phyloP scores from a whole-genome alignment of 2,329 filamentous ascomycete genomes.

The Alternaria sp. region DNA sequence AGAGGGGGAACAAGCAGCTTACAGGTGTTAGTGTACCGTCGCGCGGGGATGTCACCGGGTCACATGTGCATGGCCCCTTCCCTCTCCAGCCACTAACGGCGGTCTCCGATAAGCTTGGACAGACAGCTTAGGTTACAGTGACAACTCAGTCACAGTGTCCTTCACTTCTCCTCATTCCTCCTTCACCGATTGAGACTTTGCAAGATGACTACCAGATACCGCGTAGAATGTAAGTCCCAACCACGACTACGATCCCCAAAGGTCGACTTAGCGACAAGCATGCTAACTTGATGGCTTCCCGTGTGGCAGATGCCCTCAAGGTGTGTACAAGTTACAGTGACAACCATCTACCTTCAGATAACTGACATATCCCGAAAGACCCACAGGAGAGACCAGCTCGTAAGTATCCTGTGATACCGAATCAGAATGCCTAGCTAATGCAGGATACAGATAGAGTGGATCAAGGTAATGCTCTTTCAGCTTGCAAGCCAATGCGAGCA shows the following conservation, averaged over 20 bases:
- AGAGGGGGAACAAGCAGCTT: not conserved
- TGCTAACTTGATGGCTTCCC: conserved; percentile 21
- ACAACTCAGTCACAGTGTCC: conserved; percentile 19
- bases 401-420: conserved; percentile 57
- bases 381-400: conserved; percentile 88
- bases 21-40: conserved; percentile 2
- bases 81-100: conserved; percentile 31
- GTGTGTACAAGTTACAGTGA: conserved; percentile 48
- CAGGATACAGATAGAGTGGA: conserved; percentile 75
- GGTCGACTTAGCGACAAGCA: not conserved
- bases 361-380: conserved; percentile 64
- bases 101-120: conserved; percentile 33
- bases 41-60: conserved; percentile 12
- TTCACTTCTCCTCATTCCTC: conserved; percentile 6
- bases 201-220: conserved; percentile 51
- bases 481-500: not conserved
- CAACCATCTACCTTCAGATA: not conserved
- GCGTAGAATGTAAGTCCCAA: conserved; percentile 40
- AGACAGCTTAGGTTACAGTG: conserved; percentile 24
- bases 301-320: conserved; percentile 66
- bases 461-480: conserved; percentile 66
- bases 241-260: not conserved
- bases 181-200: not conserved
- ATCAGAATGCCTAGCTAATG: conserved; percentile 16
- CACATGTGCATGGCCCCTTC: conserved; percentile 26